A percentile compares a stretch with the other conserved stretches of the same genome.
Evolutionary conservation across 257 asterid species (phyloP).

Genomic region (Fraxinus anomala): DNA sequence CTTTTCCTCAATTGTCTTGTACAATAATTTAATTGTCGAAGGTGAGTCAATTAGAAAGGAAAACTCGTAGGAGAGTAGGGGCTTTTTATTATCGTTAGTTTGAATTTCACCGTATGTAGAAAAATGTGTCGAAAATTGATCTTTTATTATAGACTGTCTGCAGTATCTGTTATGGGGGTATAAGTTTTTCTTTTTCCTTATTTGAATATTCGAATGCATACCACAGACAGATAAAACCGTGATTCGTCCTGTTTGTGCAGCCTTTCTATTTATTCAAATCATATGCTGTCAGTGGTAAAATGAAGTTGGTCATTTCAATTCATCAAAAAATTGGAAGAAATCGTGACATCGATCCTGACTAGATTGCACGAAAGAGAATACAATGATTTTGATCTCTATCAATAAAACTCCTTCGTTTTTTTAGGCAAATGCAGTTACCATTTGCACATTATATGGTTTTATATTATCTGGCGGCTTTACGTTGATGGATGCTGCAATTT

Average conservation of each 20-base stretch:
- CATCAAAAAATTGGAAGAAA: background rate
- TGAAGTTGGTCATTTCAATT: background rate
- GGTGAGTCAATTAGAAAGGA: background rate
- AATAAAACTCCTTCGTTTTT: background rate
- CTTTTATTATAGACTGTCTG: background rate
- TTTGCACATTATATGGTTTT: slow-evolving; percentile 18
- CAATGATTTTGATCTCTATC: background rate
- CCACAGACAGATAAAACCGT: background rate
- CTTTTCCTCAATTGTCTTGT: background rate
- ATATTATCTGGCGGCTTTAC: background rate
- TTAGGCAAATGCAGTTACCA: no score
- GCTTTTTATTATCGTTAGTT: background rate
- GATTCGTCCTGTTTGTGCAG: background rate
- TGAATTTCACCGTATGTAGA: background rate
- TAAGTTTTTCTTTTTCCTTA: background rate
- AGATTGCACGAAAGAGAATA: background rate
- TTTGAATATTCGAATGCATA: slow-evolving; percentile 16
- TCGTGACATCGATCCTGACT: background rate
- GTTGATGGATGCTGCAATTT: slow-evolving; percentile 2
- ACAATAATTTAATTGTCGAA: background rate
- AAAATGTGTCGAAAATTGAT: no score
- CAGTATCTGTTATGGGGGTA: background rate
- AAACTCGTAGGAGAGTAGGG: background rate
- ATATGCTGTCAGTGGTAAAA: background rate
- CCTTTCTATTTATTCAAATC: background rate